Evolutionary conservation across 1,284 basidiomycete genomes (phyloP), one percentile per base, ranked within the genome.

Genomic region (Tremellales sp.): DNA sequence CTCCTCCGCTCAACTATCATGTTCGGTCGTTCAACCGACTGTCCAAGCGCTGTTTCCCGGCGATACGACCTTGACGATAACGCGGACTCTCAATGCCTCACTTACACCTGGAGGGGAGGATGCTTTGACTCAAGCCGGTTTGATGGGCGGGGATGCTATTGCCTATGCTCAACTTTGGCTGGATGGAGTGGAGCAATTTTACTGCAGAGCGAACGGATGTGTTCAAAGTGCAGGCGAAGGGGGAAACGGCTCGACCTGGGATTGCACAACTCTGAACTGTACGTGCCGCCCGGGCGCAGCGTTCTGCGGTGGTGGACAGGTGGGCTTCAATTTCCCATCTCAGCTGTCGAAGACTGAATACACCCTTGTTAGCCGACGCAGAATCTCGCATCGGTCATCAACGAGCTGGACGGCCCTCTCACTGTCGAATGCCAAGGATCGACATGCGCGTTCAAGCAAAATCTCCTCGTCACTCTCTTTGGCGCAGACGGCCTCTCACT

Each of bases 151-250:
- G 5, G 75, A 78, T 24, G 80, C 81, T 5, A 78, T 81, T 3
- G 75, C 81, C 8, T 84, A 79, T 57, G 86, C 86, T 0, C 87
- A 91, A 62, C 75, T 93, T 1, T 85, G 87, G 74, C 91, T 91
- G 71, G 77, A 80, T n/a, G 86, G 86, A 4, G 81, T 84, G 19
- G 88, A 90, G 65, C 75, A 77, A 63, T 93, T 93, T 74, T 87
- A 80, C 67, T 94, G 90, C 66, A 57, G 75, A 15, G 87, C 87
- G 0, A 76, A 81, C 53, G 76, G 78, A 4, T 94, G 91, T 72
- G 74, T 70, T 0, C 89, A 91, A 70, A 60, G 62, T 23, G 61
- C 64, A 23, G 43, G 21, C 8, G 19, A 22, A 1, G 46, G 47
- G 15, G 42, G 45, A 8, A 76, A 74, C 46, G 75, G 70, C 1